Evolutionary conservation across 2,329 filamentous ascomycete genomes (phyloP), one percentile per base, ranked within the genome.

Genomic region (Colletotrichum siamense): DNA sequence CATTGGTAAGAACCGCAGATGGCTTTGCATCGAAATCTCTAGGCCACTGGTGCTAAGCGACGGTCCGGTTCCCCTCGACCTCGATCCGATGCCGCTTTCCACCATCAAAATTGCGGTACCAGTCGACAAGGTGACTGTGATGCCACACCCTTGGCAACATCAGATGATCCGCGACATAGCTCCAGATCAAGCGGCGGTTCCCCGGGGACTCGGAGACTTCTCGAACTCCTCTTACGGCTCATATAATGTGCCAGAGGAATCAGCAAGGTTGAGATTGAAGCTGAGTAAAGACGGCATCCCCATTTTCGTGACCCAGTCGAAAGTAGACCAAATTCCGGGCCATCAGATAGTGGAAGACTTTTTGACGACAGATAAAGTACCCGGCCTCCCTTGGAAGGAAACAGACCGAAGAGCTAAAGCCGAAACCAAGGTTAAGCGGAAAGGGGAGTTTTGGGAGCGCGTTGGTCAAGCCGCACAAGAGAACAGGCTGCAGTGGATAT

Each of bases 31-130:
- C 28, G 70, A 76, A 16, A 76, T 76, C 13, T 65, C 39, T 28
- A 66, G 68, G 44, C 68, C 68, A 24, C 44, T 77, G 26, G 49
- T 67, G 18, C 28, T 59, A 6, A 63, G 36, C 55, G 16, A 28
- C 7, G 77, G 77, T 16, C 57, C 34, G 12, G 49, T 55, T 28
- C 77, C 75, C 9, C 34, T 32, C 16, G 75, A 77, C 24, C 65
- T 78, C 15, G 32, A 67, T 2, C 68, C 71, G 8, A 75, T 77
- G 71, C 77, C 77, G 9, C 39, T 28, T 34, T 71, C 67, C 2
- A 67, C 49, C 12, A 55, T 78, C 36, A 74, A 65, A 24, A 69
- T 78, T 34, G 75, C 77, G 26, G 69, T 71, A 26, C 71, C 75
- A 10, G 49, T n/a, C 18, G 75, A 69, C 15, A 77, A 73, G 13